Evolutionary conservation across 139 green algal genomes (phyloP).

Genomic region (Asterochloris sp.): DNA sequence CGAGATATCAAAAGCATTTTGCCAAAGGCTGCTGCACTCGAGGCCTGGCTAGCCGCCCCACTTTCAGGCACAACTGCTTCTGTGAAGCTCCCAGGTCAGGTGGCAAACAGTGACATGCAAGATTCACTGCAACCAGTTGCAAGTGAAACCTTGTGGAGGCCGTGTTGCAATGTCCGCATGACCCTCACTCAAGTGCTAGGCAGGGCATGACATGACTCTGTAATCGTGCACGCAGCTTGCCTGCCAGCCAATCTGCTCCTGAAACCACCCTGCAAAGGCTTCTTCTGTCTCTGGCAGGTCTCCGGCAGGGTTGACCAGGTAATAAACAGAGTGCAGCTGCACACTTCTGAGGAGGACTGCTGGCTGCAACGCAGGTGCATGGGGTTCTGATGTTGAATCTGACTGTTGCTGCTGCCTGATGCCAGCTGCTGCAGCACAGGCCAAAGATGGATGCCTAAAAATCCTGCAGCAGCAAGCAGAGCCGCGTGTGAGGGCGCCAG

Average conservation of each 20-base stretch:
- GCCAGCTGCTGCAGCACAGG: slow-evolving; percentile 13
- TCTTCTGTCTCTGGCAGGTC: slow-evolving; percentile 78
- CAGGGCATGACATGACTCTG: background rate
- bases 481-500: no score
- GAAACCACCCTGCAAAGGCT: slow-evolving; percentile 73
- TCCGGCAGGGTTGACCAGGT: slow-evolving; percentile 83
- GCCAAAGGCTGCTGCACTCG: background rate
- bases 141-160: background rate
- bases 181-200: background rate
- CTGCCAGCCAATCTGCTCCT: slow-evolving; percentile 57
- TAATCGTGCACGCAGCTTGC: slow-evolving; percentile 23
- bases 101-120: no score
- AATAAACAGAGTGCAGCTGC: slow-evolving; percentile 51
- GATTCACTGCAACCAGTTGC: background rate
- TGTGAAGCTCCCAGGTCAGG: no score
- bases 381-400: background rate
- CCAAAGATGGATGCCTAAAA: slow-evolving; percentile 18
- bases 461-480: background rate
- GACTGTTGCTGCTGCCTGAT: slow-evolving; percentile 5
- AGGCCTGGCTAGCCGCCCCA: no score
- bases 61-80: no score
- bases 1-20: background rate
- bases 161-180: background rate
- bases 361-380: background rate
- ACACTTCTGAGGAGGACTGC: background rate